Evolutionary conservation across 1,284 basidiomycete species (phyloP).

Genomic region (Prillingera fragicola): DNA sequence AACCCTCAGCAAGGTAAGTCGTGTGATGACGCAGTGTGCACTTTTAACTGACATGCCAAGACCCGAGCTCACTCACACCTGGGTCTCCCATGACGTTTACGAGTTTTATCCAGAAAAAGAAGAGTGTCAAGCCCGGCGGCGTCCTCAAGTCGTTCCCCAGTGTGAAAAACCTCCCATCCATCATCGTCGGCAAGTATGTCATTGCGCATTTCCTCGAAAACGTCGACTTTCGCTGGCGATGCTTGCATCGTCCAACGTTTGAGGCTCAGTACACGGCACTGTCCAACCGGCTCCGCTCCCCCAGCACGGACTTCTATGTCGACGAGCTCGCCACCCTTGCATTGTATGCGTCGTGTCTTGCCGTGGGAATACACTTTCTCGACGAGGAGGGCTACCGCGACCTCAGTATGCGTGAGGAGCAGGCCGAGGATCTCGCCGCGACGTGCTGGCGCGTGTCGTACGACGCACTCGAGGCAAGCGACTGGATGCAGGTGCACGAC

Average conservation of each 20-base stretch:
- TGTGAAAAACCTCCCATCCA: conserved; percentile 4
- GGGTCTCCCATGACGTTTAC: conserved; percentile 16
- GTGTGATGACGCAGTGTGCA: too few relatives aligned
- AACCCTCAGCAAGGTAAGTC: neutral
- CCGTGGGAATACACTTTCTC: conserved; percentile 24
- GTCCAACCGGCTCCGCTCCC: conserved; percentile 10
- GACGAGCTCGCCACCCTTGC: conserved; percentile 21
- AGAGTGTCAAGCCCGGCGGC: conserved; percentile 3
- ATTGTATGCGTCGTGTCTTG: conserved; percentile 21
- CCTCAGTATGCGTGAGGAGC: conserved; percentile 28
- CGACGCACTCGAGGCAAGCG: conserved; percentile 21
- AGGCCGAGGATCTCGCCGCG: conserved; percentile 27
- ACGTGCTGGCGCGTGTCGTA: conserved; percentile 25
- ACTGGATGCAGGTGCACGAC: conserved; percentile 30
- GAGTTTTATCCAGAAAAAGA: conserved; percentile 16
- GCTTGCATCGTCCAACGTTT: conserved; percentile 23
- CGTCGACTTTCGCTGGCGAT: conserved; percentile 21
- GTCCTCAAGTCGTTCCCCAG: conserved; percentile 14
- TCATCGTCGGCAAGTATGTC: conserved; percentile 20
- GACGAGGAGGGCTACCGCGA: conserved; percentile 21
- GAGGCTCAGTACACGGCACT: conserved; percentile 17
- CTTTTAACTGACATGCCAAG: neutral
- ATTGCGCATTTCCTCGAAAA: conserved; percentile 16
- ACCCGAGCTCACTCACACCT: conserved; percentile 13
- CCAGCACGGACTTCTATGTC: conserved; percentile 11